Conservation (phyloP, 2,329 filamentous ascomycete species). For the Talaromyces amestolkiae region DNA sequence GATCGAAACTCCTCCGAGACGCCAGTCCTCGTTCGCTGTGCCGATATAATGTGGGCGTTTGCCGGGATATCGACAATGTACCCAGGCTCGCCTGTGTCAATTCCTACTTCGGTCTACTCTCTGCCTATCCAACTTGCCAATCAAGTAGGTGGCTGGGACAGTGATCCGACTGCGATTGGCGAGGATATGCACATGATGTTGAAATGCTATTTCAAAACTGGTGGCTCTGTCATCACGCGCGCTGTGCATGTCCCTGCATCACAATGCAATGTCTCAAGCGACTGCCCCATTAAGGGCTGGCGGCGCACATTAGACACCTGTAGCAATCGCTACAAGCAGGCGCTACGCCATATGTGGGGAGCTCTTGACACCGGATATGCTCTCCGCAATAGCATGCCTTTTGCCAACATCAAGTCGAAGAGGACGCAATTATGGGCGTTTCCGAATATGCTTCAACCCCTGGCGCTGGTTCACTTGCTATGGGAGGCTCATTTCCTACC, state of each 20-base stretch:
- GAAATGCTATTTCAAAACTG: slow-evolving; percentile 72
- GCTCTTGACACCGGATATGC: slow-evolving; percentile 65
- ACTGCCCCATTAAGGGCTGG: slow-evolving; percentile 15
- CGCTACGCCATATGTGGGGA: slow-evolving; percentile 70
- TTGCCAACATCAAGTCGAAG: not conserved
- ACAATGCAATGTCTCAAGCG: slow-evolving; percentile 65
- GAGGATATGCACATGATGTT: slow-evolving; percentile 77
- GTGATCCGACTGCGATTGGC: slow-evolving; percentile 67
- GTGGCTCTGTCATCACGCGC: slow-evolving; percentile 63
- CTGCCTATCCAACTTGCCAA: slow-evolving; percentile 65
- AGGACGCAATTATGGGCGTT: not conserved
- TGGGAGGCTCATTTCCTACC: slow-evolving; percentile 71
- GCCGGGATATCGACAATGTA: slow-evolving; percentile 69
- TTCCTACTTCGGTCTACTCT: slow-evolving; percentile 72
- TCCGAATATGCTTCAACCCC: slow-evolving; percentile 29
- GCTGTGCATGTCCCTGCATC: slow-evolving; percentile 67
- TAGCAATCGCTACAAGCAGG: slow-evolving; percentile 65
- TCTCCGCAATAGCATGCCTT: slow-evolving; percentile 38
- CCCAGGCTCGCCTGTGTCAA: slow-evolving; percentile 61
- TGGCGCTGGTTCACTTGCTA: slow-evolving; percentile 61
- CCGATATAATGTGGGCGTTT: slow-evolving; percentile 69
- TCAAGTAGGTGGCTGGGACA: slow-evolving; percentile 69
- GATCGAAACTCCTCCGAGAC: slow-evolving; percentile 70
- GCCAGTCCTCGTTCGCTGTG: slow-evolving; percentile 65
- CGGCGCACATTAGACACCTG: slow-evolving; percentile 56